Base-by-base conservation (phyloP, 345 rosid species). In the Gossypium thurberi region DNA sequence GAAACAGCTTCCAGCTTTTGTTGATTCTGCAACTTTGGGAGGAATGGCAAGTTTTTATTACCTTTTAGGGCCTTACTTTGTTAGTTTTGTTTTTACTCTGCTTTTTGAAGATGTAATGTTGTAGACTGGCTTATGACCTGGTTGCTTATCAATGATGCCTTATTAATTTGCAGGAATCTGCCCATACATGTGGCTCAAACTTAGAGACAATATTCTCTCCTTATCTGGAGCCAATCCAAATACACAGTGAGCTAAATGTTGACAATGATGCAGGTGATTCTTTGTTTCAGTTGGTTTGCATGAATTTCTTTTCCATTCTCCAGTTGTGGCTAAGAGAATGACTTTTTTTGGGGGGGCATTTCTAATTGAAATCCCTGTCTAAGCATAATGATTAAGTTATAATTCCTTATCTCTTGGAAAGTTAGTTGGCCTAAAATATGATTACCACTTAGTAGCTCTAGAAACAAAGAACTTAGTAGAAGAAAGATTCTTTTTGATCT, bases 201-300 rank as follows among this genome's bases (percentile, higher is more conserved):
- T 75, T 85, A 48, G 97, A 87, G 77, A 93, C 95, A 33, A 91
- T 93, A 63, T 91, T 93, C 84, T 93, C 98, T 65, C 97, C 95
- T 73, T 77, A 82, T 82, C 40, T 85, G 75, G 91, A 85, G 81
- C 84, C 84, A 62, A 50, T 76, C 69, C 85, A 80, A 69, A 65
- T 74, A 28, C 77, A 59, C 17, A 79, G 78, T 76, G 85, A 83
- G 76, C 84, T 81, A 77, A 82, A 81, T 82, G 50, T 78, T 52
- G 75, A 75, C 78, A 78, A 76, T 73, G 77, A 66, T 80, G n/a
- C 83, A 70, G 85, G 84, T 91, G 75, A 51, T 65, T 33, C 63
- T 20, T 37, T 37, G 59, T 63, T 74, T 46, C 40, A 4, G 50
- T 33, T 64, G 71, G 71, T 68, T 48, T 50, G 21, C 37, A 59